A percentile compares a stretch with the other conserved stretches of the same genome.
phyloP scores from a whole-genome alignment of 1,139 yeast species.

The Waltiozyma sp. region DNA sequence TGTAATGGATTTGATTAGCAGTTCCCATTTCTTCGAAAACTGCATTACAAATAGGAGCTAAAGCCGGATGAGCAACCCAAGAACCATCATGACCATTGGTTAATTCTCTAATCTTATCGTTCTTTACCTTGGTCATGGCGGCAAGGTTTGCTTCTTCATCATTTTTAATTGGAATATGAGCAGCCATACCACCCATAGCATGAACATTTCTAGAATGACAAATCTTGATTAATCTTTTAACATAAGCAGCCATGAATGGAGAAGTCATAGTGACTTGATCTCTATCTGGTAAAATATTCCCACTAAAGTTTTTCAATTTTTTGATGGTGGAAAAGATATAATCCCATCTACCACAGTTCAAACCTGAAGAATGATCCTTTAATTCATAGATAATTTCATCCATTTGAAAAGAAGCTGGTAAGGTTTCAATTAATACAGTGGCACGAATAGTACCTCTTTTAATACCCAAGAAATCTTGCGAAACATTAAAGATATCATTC shows the following conservation, averaged over 20 bases:
- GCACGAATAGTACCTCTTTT: conserved; percentile 69
- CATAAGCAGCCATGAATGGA: conserved; percentile 66
- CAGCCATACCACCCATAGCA: conserved; percentile 84
- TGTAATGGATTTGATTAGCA: conserved; percentile 58
- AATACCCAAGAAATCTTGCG: conserved; percentile 58
- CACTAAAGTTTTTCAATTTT: conserved; percentile 51
- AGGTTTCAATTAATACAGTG: conserved; percentile 68
- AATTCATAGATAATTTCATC: conserved; percentile 71
- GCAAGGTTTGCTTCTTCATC: conserved; percentile 51
- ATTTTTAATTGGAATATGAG: conserved; percentile 67
- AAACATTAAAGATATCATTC: conserved; percentile 61
- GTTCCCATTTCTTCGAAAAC: conserved; percentile 79
- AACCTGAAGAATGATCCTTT: conserved; percentile 64
- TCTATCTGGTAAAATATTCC: conserved; percentile 61
- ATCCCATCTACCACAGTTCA: conserved; percentile 81
- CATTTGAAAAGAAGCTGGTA: conserved; percentile 72
- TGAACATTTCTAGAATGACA: conserved; percentile 69
- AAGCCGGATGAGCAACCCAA: conserved; percentile 77
- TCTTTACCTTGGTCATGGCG: conserved; percentile 63
- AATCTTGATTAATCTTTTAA: conserved; percentile 53
- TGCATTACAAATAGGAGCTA: conserved; percentile 64
- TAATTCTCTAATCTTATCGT: conserved; percentile 67
- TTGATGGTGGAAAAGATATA: conserved; percentile 67
- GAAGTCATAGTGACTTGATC: conserved; percentile 66
- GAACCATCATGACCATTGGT: conserved; percentile 71